phyloP scores from a whole-genome alignment of 2,329 filamentous ascomycete species.

The Ascochyta pisi region DNA sequence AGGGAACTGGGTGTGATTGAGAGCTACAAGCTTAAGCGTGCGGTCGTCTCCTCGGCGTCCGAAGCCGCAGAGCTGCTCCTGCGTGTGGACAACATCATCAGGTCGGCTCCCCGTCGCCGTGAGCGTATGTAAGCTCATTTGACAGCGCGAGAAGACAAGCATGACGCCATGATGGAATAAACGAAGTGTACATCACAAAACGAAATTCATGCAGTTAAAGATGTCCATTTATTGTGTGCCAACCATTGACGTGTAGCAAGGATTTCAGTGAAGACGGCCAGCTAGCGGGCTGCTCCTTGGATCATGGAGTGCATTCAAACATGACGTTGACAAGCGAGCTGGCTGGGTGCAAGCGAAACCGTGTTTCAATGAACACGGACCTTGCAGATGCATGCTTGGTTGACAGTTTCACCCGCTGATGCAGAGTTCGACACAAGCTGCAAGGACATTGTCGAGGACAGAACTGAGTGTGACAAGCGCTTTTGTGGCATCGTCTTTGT shows the following conservation, averaged over 20 bases:
- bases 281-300: no score
- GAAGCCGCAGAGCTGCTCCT: slow-evolving; percentile 96
- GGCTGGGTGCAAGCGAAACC: not conserved
- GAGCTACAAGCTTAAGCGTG: slow-evolving; percentile 97
- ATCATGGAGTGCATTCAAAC: not conserved
- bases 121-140: slow-evolving; percentile 69
- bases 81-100: slow-evolving; percentile 97
- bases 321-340: not conserved
- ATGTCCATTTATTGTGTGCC: not conserved
- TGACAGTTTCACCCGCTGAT: slow-evolving; percentile 7
- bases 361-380: slow-evolving; percentile 11
- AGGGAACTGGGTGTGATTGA: slow-evolving; percentile 93
- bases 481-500: no score
- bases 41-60: slow-evolving; percentile 95
- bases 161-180: slow-evolving; percentile 32
- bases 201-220: slow-evolving; percentile 35
- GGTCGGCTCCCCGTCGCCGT: slow-evolving; percentile 83
- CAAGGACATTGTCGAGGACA: not conserved
- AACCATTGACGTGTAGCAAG: not conserved
- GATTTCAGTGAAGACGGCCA: not conserved
- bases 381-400: slow-evolving; percentile 8
- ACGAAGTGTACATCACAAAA: slow-evolving; percentile 39
- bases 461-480: no score
- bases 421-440: not conserved
- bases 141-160: slow-evolving; percentile 11